Conservation (phyloP, 164 flowering plant genomes). For the Tinospora cordifolia region DNA sequence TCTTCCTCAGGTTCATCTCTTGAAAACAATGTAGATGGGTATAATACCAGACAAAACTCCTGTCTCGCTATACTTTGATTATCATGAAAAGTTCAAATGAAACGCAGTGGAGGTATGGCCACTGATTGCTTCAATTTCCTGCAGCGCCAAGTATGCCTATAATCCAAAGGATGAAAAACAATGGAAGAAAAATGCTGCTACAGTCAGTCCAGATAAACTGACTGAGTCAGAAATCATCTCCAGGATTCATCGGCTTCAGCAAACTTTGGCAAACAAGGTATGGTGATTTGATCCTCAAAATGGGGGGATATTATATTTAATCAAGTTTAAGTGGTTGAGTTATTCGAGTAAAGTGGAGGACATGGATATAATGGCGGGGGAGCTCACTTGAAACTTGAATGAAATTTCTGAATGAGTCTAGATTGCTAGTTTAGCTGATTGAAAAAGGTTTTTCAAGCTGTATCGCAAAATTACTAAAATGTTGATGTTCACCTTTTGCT, state of each 20-base stretch:
- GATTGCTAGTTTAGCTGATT: neutral
- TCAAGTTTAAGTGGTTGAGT: neutral
- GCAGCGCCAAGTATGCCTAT: constrained; percentile 62
- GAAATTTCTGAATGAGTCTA: too few species aligned
- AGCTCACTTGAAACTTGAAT: too few species aligned
- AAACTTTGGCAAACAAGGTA: constrained; percentile 58
- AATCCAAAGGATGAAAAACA: constrained; percentile 65
- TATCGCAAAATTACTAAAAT: neutral
- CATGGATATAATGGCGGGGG: neutral
- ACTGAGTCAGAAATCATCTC: constrained; percentile 54
- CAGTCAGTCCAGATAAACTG: constrained; percentile 17
- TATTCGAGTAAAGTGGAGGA: neutral
- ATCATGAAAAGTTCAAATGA: neutral
- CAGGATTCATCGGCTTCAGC: constrained; percentile 49
- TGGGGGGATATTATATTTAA: neutral
- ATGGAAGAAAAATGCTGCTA: constrained; percentile 24
- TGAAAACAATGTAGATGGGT: constrained; percentile 54
- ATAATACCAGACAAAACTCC: constrained; percentile 6
- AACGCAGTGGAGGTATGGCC: neutral
- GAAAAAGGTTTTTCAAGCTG: too few species aligned
- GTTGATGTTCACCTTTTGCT: neutral
- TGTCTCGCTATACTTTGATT: neutral
- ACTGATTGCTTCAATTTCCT: neutral
- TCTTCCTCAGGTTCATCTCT: constrained; percentile 31
- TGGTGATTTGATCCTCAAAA: neutral